Base-by-base conservation (phyloP, 2,329 filamentous ascomycete species). In the Eutypa lata region DNA sequence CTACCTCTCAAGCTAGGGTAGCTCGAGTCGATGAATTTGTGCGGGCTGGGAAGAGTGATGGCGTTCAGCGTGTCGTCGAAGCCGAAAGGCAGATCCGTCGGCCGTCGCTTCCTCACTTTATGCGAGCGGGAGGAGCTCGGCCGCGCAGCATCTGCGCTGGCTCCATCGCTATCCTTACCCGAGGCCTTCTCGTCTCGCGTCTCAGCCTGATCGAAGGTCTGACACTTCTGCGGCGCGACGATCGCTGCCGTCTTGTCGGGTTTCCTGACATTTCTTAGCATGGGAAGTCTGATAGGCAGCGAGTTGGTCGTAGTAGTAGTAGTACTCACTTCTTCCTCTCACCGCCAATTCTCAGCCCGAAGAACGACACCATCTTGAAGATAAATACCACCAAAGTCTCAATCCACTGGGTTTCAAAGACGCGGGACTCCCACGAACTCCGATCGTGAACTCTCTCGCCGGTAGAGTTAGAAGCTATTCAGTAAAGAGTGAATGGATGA, bases 321-420 rank as follows among this genome's bases (percentile, higher is more conserved):
- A 33, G 11, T n/a, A 74, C 79, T 74, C 70, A 77, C 75, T 80
- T 82, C 68, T 83, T 83, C 70, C 77, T 82, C 56, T 80, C 78
- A 59, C 74, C 73, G 48, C 79, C 78, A 54, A 83, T 71, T 64
- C 77, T 82, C 63, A 84, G 69, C 48, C 80, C 80, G 57, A 83
- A 82, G 57, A 84, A 81, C 2, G 81, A 82, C 21, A 83, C 81
- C 81, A 84, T 83, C 46, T 16, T 67, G 47, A 42, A 24, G 14
- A 13, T 37, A 31, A 10, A 31, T 31, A 31, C 26, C 6, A 6
- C 26, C 26, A 31, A 10, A 31, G 26, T 10, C 26, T 31, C 6
- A 31, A n/a, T 47, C 24, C 33, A 48, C 18, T 22, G 16, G 24
- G 40, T 33, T 53, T 51, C 54, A 49, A 54, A 50, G 52, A 35